phyloP scores from a whole-genome alignment of 495 filamentous ascomycete species.

The Letharia lupina region DNA sequence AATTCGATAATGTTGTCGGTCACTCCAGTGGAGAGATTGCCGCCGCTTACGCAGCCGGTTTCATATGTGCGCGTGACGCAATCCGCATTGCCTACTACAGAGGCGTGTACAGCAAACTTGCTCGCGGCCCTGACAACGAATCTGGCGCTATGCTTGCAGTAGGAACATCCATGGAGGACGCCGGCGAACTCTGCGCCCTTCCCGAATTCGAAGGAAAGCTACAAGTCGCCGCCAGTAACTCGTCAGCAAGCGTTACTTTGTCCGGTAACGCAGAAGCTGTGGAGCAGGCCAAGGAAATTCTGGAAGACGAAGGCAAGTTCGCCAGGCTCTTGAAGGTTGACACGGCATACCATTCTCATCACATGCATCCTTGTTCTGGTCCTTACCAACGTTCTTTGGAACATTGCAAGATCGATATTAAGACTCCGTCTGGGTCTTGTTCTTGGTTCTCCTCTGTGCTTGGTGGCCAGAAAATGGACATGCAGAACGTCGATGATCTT shows the following conservation, averaged over 20 bases:
- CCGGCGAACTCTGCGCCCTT: background rate
- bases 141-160: slow-evolving; percentile 20
- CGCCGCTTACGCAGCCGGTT: slow-evolving; percentile 51
- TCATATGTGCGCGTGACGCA: slow-evolving; percentile 34
- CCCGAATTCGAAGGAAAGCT: slow-evolving; percentile 10
- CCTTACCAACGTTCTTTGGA: slow-evolving; percentile 35
- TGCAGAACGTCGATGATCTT: background rate
- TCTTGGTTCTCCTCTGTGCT: slow-evolving; percentile 5
- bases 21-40: slow-evolving; percentile 60
- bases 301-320: background rate
- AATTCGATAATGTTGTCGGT: slow-evolving; percentile 43
- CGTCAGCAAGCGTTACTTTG: slow-evolving; percentile 28
- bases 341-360: slow-evolving; percentile 42
- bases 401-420: slow-evolving; percentile 10
- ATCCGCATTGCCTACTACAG: slow-evolving; percentile 35
- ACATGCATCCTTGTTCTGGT: slow-evolving; percentile 40
- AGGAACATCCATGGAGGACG: slow-evolving; percentile 13
- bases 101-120: slow-evolving; percentile 19
- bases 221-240: slow-evolving; percentile 29
- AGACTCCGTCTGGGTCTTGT: background rate
- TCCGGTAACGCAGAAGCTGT: slow-evolving; percentile 23
- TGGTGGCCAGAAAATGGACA: slow-evolving; percentile 1
- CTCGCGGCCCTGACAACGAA: slow-evolving; percentile 26
- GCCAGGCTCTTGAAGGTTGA: slow-evolving; percentile 7
- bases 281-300: slow-evolving; percentile 10